A percentile compares a stretch with the other conserved stretches of the same genome.
phyloP scores from a whole-genome alignment of 352 stramenopile genomes.

The Globisporangium emineosum region DNA sequence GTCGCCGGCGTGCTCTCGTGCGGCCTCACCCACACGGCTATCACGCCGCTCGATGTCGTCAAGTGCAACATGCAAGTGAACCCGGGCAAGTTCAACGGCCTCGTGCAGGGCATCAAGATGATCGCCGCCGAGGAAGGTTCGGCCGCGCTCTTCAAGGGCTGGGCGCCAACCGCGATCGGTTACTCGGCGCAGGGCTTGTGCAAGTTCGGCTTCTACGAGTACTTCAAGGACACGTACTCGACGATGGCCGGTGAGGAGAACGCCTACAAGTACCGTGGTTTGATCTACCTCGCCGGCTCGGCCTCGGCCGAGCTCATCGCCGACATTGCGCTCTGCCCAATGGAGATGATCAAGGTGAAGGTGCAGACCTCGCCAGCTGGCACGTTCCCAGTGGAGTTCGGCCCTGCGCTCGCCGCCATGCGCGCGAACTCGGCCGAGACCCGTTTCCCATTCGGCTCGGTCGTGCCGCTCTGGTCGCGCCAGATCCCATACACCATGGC shows the following conservation, averaged over 20 bases:
- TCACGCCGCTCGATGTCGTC: slow-evolving; percentile 92
- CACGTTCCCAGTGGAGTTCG: slow-evolving; percentile 89
- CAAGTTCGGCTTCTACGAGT: slow-evolving; percentile 95
- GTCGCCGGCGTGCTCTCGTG: slow-evolving; percentile 91
- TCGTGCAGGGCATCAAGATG: slow-evolving; percentile 78
- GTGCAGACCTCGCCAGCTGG: slow-evolving; percentile 89
- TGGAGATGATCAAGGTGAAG: slow-evolving; percentile 96
- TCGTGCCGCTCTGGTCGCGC: slow-evolving; percentile 88
- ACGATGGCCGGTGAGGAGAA: slow-evolving; percentile 90
- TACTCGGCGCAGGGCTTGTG: slow-evolving; percentile 90
- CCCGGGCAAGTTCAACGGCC: slow-evolving; percentile 79
- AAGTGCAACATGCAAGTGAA: slow-evolving; percentile 96
- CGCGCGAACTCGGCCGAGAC: slow-evolving; percentile 83
- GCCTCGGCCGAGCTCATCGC: slow-evolving; percentile 94
- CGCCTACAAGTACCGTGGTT: slow-evolving; percentile 90
- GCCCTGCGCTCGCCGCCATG: slow-evolving; percentile 85
- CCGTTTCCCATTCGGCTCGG: slow-evolving; percentile 90
- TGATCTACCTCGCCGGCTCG: slow-evolving; percentile 91
- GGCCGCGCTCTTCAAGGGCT: slow-evolving; percentile 88
- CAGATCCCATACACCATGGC: slow-evolving; percentile 99
- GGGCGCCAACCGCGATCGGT: slow-evolving; percentile 89
- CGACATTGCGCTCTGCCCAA: slow-evolving; percentile 91
- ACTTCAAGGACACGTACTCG: slow-evolving; percentile 95
- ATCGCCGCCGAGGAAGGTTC: slow-evolving; percentile 87
- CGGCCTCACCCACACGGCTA: slow-evolving; percentile 91